Evolutionary conservation across 495 filamentous ascomycete genomes (phyloP), one percentile per base, ranked within the genome.

Genomic region (Pseudomonodictys pantanalensis): DNA sequence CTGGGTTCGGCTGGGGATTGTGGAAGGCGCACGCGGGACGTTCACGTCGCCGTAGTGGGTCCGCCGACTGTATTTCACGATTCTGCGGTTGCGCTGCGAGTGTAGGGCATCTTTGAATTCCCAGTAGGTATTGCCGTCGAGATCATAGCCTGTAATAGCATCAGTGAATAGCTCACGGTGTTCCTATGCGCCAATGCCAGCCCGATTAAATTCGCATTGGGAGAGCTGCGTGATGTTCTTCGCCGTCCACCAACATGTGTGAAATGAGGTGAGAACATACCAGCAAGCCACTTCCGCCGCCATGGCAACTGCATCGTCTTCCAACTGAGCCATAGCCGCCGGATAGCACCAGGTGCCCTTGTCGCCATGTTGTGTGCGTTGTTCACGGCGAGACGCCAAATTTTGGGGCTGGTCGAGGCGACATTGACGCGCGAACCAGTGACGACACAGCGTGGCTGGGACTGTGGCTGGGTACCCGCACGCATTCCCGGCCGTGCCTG

Each of bases 71-170:
- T 76, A 89, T 57, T 84, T 76, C n/a, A 95, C 87, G 28, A 96
- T 95, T 33, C 80, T 75, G 18, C 84, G 72, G 35, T 73, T 71
- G 18, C 79, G 77, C 17, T 72, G 68, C 56, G 77, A 68, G 24
- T 81, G 78, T 7, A 86, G 62, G 4, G 77, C 72, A 66, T 90
- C 84, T 58, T 83, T 84, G 76, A 96, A 92, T 69, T 95, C 90
- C 90, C 92, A 97, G 75, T 84, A 98, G 23, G 91, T 96, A 74
- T 97, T 97, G 20, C 91, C 91, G 33, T 81, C 64, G 28, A 97
- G 84, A 73, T 98, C 93, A 59, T 81, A 77, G 62, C 93, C 92
- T 96, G 65, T 1, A 45, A 39, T 22, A 33, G 30, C 44, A 42
- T 22, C 42, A n/a, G 2, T 45, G 23, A 18, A 30, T 7, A 12